A percentile compares a stretch with the other conserved stretches of the same genome.
These are phyloP conservation scores for Circinella umbellata DNA, from an alignment of 371 early-diverging fungal genomes.

Conservation along the genomic window DNA sequence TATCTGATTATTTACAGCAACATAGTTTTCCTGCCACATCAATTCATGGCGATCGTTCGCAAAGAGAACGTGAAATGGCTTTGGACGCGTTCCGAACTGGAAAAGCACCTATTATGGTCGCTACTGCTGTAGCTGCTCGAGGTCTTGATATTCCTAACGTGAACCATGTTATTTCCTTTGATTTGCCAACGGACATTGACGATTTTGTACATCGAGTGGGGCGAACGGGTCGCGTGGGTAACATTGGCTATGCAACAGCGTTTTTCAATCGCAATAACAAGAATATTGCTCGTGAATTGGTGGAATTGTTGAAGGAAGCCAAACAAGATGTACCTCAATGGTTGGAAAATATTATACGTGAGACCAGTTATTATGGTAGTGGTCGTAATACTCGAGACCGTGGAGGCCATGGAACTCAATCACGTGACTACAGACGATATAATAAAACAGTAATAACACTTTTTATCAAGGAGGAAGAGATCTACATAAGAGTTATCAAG, in stretches of 20 bases:
- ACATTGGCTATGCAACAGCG: slow-evolving; percentile 89
- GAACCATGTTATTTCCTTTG: slow-evolving; percentile 89
- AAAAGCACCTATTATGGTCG: slow-evolving; percentile 90
- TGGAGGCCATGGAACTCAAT: background rate
- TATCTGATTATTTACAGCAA: slow-evolving; percentile 70
- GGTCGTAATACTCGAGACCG: slow-evolving; percentile 13
- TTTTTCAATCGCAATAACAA: slow-evolving; percentile 95
- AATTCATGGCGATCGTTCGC: slow-evolving; percentile 95
- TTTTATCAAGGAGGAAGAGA: background rate
- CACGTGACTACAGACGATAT: slow-evolving; percentile 16
- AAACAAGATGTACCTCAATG: slow-evolving; percentile 59
- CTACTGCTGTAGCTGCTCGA: slow-evolving; percentile 98
- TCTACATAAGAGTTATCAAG: background rate
- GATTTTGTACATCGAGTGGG: slow-evolving; percentile 91
- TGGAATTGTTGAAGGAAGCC: slow-evolving; percentile 71
- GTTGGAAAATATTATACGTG: slow-evolving; percentile 46
- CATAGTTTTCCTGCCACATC: slow-evolving; percentile 83
- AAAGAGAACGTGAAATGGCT: slow-evolving; percentile 91
- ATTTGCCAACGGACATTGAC: slow-evolving; percentile 86
- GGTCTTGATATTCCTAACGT: slow-evolving; percentile 92
- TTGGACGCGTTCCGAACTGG: slow-evolving; percentile 85
- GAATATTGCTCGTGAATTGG: slow-evolving; percentile 69
- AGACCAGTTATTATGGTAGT: slow-evolving; percentile 10
- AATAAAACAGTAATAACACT: slow-evolving; percentile 9
- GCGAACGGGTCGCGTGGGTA: slow-evolving; percentile 96